phyloP scores from a whole-genome alignment of 768 basidiomycete genomes.

The Mycena amicta region DNA sequence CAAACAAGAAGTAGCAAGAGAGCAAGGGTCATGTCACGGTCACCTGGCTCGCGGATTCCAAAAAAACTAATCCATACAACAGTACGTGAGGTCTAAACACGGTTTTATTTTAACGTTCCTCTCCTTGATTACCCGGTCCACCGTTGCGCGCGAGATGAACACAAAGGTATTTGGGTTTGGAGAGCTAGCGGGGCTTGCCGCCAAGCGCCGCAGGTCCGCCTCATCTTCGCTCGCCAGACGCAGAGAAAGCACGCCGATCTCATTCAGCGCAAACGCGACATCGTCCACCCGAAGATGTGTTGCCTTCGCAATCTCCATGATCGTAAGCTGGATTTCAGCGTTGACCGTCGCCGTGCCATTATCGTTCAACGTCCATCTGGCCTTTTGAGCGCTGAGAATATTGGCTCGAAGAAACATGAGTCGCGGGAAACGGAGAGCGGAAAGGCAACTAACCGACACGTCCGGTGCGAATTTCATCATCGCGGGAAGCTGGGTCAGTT shows the following conservation, averaged over 20 bases:
- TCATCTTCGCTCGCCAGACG: constrained; percentile 34
- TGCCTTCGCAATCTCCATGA: constrained; percentile 76
- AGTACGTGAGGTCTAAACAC: neutral
- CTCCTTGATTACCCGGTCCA: constrained; percentile 66
- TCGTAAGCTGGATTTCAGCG: constrained; percentile 66
- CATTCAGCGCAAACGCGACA: constrained; percentile 84
- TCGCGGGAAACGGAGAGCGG: neutral
- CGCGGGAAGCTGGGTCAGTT: constrained; percentile 30
- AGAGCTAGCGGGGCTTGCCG: neutral
- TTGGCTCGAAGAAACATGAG: constrained; percentile 50
- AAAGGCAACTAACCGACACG: constrained; percentile 11
- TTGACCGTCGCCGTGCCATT: constrained; percentile 77
- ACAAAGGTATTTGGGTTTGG: constrained; percentile 49
- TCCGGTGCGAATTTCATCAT: constrained; percentile 46
- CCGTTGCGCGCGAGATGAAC: constrained; percentile 64
- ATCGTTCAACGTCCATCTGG: constrained; percentile 38
- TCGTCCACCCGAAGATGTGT: constrained; percentile 86
- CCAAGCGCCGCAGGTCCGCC: constrained; percentile 29
- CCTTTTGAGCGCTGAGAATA: constrained; percentile 40
- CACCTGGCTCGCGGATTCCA: neutral
- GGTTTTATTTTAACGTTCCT: constrained; percentile 58
- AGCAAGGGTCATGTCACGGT: neutral
- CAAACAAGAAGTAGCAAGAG: constrained; percentile 13
- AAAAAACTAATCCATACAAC: too few species aligned
- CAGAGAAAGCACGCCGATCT: constrained; percentile 73